Evolutionary conservation across 306 rosid species (phyloP).

Genomic region (Cicer pinnatifidum): DNA sequence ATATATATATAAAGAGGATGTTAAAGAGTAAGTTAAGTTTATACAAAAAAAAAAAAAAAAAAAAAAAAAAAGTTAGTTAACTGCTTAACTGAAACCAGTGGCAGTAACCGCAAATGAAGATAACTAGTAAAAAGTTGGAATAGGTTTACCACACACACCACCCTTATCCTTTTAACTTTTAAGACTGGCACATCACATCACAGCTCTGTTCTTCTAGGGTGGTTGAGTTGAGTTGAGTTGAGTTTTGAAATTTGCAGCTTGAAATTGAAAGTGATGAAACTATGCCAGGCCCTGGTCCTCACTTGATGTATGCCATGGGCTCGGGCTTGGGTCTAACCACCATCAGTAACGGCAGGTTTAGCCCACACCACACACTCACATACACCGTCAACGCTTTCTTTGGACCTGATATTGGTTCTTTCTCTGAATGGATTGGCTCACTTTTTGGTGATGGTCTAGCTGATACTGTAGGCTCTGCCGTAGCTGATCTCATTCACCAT

Average conservation of each 20-base stretch:
- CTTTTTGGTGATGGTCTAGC: constrained; percentile 51
- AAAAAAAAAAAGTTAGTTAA: not conserved
- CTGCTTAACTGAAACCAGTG: not conserved
- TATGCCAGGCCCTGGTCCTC: constrained; percentile 97
- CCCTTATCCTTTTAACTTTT: constrained; percentile 8
- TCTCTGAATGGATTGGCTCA: constrained; percentile 78
- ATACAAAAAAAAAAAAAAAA: not conserved
- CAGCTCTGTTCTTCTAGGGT: not conserved
- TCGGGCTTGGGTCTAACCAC: constrained; percentile 64
- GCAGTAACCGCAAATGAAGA: not conserved
- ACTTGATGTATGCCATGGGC: constrained; percentile 86
- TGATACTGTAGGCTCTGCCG: constrained; percentile 46
- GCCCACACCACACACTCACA: constrained; percentile 75
- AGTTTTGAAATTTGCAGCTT: not conserved
- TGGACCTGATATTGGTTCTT: constrained; percentile 93
- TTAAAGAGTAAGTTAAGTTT: no score
- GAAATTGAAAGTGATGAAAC: not conserved
- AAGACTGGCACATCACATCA: not conserved
- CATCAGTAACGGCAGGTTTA: constrained; percentile 63
- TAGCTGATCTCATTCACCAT: constrained; percentile 67
- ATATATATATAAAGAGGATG: no score
- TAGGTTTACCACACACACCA: not conserved
- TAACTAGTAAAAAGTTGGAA: not conserved
- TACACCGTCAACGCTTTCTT: constrained; percentile 83
- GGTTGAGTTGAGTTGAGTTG: not conserved